Evolutionary conservation across 2,329 filamentous ascomycete genomes (phyloP).

Genomic region (Hypoxylon sp.): DNA sequence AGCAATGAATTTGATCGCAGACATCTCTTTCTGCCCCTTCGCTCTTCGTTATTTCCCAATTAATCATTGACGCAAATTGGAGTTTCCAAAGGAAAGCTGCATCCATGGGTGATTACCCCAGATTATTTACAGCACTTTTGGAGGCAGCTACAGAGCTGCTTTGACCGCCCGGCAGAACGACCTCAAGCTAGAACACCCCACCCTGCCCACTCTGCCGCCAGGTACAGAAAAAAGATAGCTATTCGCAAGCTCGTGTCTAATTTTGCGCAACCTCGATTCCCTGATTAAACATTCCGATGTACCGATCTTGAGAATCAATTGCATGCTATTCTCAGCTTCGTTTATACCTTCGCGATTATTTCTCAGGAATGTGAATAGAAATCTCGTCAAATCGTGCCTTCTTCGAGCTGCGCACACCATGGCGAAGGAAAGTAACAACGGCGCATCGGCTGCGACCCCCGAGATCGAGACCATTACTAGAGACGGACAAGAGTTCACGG

Average conservation of each 20-base stretch:
- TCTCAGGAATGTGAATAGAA: slow-evolving; percentile 46
- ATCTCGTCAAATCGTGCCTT: slow-evolving; percentile 21
- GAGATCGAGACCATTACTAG: slow-evolving; percentile 55
- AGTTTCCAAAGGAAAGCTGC: too few relatives aligned
- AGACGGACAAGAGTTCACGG: slow-evolving; percentile 66
- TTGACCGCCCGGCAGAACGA: slow-evolving; percentile 37
- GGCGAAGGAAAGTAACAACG: slow-evolving; percentile 45
- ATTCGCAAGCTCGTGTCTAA: slow-evolving; percentile 1
- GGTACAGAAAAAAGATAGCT: slow-evolving; percentile 13
- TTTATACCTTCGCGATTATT: slow-evolving; percentile 14
- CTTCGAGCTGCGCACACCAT: slow-evolving; percentile 49
- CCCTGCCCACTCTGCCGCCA: not conserved
- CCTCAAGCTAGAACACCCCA: slow-evolving; percentile 13
- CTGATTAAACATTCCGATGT: not conserved
- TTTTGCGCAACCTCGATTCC: slow-evolving; percentile 4
- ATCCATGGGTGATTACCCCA: not conserved
- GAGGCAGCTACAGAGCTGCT: slow-evolving; percentile 10
- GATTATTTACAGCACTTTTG: not conserved
- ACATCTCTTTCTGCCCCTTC: not conserved
- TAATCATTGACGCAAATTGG: not conserved
- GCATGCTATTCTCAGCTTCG: slow-evolving; percentile 28
- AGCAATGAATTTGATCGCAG: not conserved
- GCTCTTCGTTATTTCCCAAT: slow-evolving; percentile 3
- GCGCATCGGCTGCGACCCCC: slow-evolving; percentile 49
- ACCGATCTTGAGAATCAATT: slow-evolving; percentile 6